Base-by-base conservation (phyloP, 768 basidiomycete genomes). In the Collybiopsis luxurians region DNA sequence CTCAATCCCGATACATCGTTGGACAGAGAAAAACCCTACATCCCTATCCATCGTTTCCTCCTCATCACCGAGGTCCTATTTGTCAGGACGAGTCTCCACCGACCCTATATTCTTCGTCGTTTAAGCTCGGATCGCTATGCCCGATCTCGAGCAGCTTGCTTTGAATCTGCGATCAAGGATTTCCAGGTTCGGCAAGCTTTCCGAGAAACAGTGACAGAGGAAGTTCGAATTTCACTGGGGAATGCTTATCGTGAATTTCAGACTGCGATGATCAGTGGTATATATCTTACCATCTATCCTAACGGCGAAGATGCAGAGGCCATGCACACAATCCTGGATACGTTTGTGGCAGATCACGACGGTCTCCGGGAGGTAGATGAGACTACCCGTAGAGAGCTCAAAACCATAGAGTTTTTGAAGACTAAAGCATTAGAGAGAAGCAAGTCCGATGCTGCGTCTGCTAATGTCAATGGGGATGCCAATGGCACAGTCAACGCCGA, bases 1-100 rank as follows among this genome's bases (percentile, higher is more conserved):
- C 69, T 89, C 46, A 78, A 87, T 27, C 87, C 92, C 2, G 91
- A 96, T 70, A 87, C 75, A 36, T 86, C 86, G 4, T 78, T 90
- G 38, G 94, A 96, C 69, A 79, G 84, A 53, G 73, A 75, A 24
- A 75, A 75, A 64, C 75, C 74, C 38, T 92, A 80, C 63, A 76
- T 97, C 52, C 87, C 90, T 2, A 79, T 90, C 38, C 94, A 97
- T 64, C 84, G 95, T 45, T 96, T 91, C 72, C 81, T 96, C 42
- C 80, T 97, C 54, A 84, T 90, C 50, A 95, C 95, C 0, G 95
- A 97, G 69, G 85, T 95, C 52, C 79, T 92, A 46, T 94, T 93
- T 66, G 87, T 93, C 51, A 81, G 92, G 56, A 87, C 90, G 64
- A 87, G 87, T 64, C 73, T 94, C 30, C 88, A 96, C 70, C 83